Percentiles rank a stretch among this genome's conserved stretches.
These are phyloP conservation scores for Trypanosoma congolense DNA, from an alignment of 208 protist species.

Conservation along the genomic window DNA sequence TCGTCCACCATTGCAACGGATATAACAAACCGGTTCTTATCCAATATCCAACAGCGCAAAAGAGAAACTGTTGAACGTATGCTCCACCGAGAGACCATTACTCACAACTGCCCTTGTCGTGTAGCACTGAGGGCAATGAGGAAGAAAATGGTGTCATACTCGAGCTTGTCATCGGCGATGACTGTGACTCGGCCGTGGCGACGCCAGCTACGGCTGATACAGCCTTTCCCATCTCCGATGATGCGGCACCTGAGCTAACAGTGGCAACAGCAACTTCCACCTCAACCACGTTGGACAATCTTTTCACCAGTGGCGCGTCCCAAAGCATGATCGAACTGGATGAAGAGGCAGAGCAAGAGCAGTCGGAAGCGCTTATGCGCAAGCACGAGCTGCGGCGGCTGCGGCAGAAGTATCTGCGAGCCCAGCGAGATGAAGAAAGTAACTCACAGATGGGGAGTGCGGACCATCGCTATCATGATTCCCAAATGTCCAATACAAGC, in stretches of 20 bases:
- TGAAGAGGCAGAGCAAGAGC: conserved; percentile 26
- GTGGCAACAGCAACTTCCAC: not conserved
- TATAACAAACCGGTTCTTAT: conserved; percentile 77
- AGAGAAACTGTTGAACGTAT: conserved; percentile 57
- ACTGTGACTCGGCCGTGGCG: conserved; percentile 31
- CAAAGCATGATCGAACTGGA: conserved; percentile 9
- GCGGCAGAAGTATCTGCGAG: conserved; percentile 47
- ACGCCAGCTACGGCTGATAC: conserved; percentile 11
- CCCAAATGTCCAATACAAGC: not conserved
- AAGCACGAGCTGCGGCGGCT: conserved; percentile 81
- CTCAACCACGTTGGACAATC: not conserved
- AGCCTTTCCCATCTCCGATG: conserved; percentile 7
- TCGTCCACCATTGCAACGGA: conserved; percentile 42
- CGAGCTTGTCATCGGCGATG: conserved; percentile 68
- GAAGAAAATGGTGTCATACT: not conserved
- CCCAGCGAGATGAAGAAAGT: conserved; percentile 17
- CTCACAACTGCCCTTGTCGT: conserved; percentile 28
- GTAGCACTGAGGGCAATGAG: conserved; percentile 10
- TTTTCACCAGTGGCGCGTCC: conserved; percentile 1
- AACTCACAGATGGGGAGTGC: conserved; percentile 2
- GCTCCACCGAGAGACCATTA: conserved; percentile 51
- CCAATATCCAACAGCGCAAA: conserved; percentile 49
- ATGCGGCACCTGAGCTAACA: not conserved
- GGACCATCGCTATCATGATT: not conserved
- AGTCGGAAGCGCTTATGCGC: conserved; percentile 38